Conservation (phyloP, 345 rosid species). For the Eucalyptus fibrosa region DNA sequence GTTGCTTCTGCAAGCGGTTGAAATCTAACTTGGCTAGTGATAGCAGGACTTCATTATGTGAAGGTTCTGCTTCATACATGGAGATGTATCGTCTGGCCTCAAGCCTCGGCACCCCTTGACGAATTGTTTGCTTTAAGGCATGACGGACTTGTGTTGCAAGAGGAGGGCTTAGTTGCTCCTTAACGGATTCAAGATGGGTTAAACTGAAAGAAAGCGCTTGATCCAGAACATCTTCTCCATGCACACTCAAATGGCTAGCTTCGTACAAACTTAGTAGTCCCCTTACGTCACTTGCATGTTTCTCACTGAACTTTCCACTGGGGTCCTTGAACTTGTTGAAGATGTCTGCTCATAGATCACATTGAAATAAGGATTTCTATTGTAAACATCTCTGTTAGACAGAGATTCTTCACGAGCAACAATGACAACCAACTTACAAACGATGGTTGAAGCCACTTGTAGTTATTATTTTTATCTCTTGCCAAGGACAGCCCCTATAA, state of each 20-base stretch:
- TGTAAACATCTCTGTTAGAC: neutral
- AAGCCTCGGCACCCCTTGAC: neutral
- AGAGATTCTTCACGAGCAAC: neutral
- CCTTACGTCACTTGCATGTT: neutral
- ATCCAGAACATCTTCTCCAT: conserved; percentile 2
- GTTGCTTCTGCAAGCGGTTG: conserved; percentile 1
- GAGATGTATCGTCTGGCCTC: conserved; percentile 6
- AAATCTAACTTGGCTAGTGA: conserved; percentile 22
- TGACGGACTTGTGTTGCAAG: neutral
- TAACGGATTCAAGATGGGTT: neutral
- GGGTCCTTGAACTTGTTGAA: conserved; percentile 15
- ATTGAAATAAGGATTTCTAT: neutral
- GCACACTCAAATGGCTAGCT: neutral
- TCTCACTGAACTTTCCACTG: conserved; percentile 1
- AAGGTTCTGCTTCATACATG: neutral
- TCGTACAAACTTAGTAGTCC: neutral
- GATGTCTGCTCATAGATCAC: neutral
- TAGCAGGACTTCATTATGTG: neutral
- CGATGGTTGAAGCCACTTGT: too few relatives aligned
- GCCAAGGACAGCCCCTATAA: too few relatives aligned
- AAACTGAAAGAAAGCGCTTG: neutral
- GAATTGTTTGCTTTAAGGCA: neutral
- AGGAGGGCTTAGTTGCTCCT: neutral
- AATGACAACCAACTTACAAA: neutral
- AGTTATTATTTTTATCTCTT: too few relatives aligned